Conservation (phyloP, 2,329 filamentous ascomycete genomes). For the Beauveria sp. region DNA sequence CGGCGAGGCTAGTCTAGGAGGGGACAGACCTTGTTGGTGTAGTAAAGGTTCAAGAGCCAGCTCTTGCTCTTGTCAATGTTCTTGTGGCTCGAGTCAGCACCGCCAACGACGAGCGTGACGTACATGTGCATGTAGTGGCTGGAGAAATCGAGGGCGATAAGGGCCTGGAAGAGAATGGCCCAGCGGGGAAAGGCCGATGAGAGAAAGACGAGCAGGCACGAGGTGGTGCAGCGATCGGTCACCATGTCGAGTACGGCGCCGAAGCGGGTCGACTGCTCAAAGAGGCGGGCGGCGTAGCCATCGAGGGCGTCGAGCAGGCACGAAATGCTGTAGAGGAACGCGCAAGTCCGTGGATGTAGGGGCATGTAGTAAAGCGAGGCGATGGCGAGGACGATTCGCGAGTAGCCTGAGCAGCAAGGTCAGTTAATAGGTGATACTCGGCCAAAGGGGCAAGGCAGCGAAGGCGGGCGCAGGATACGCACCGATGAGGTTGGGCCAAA, state of each 20-base stretch:
- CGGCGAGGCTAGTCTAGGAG: neutral
- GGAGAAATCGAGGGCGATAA: conserved; percentile 87
- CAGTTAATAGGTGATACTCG: neutral
- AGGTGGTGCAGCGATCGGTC: conserved; percentile 93
- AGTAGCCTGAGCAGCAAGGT: conserved; percentile 46
- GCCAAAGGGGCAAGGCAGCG: neutral
- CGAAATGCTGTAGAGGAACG: conserved; percentile 82
- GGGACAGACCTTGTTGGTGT: conserved; percentile 82
- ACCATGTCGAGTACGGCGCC: conserved; percentile 98
- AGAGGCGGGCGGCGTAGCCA: conserved; percentile 74
- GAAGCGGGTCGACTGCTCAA: conserved; percentile 87
- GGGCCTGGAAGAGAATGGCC: conserved; percentile 85
- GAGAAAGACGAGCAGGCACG: conserved; percentile 89
- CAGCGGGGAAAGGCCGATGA: conserved; percentile 91
- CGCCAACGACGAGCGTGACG: conserved; percentile 81
- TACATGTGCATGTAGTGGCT: conserved; percentile 99
- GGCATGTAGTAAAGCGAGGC: conserved; percentile 99
- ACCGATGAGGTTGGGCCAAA: conserved; percentile 79
- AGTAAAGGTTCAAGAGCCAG: conserved; percentile 89
- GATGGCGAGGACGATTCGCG: conserved; percentile 70
- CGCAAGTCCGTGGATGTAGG: conserved; percentile 92
- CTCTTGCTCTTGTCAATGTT: conserved; percentile 82
- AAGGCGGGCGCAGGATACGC: conserved; percentile 21
- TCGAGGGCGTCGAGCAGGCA: conserved; percentile 94
- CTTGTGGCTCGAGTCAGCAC: conserved; percentile 79